phyloP scores from a whole-genome alignment of 1,139 yeast species.

The Diutina mesorugosa region DNA sequence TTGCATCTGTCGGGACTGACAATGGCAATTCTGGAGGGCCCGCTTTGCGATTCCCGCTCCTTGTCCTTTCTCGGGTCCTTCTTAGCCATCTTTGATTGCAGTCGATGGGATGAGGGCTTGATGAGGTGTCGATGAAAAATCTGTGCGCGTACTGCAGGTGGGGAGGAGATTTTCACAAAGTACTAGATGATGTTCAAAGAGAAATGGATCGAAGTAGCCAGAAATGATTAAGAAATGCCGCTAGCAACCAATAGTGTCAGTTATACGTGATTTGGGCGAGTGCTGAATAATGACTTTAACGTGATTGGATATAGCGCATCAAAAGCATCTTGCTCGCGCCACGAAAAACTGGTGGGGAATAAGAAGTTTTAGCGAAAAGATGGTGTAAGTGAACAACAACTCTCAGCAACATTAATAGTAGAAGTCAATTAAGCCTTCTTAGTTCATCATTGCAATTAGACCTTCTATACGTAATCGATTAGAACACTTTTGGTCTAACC shows the following conservation, averaged over 20 bases:
- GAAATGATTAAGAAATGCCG: neutral
- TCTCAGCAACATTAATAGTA: neutral
- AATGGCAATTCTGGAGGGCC: slow-evolving; percentile 20
- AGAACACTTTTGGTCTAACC: too few species aligned
- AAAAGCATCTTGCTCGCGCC: neutral
- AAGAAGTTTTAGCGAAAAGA: neutral
- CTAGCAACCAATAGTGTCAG: neutral
- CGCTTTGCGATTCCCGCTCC: neutral
- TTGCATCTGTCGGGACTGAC: slow-evolving; percentile 89
- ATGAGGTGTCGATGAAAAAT: neutral
- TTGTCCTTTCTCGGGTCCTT: neutral
- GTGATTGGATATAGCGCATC: neutral
- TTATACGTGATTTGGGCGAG: neutral
- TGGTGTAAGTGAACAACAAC: neutral
- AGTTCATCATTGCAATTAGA: too few species aligned
- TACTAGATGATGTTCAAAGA: neutral
- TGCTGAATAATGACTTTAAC: neutral
- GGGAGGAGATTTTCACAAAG: neutral
- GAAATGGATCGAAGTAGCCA: neutral
- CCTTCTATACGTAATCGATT: too few species aligned
- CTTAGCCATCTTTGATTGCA: neutral
- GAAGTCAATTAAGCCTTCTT: too few species aligned
- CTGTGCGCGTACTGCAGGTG: neutral
- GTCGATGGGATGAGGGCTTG: neutral
- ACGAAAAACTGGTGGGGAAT: neutral